These are phyloP conservation scores for Fraxinus excelsior DNA, from an alignment of 257 asterid species.

Conservation along the genomic window DNA sequence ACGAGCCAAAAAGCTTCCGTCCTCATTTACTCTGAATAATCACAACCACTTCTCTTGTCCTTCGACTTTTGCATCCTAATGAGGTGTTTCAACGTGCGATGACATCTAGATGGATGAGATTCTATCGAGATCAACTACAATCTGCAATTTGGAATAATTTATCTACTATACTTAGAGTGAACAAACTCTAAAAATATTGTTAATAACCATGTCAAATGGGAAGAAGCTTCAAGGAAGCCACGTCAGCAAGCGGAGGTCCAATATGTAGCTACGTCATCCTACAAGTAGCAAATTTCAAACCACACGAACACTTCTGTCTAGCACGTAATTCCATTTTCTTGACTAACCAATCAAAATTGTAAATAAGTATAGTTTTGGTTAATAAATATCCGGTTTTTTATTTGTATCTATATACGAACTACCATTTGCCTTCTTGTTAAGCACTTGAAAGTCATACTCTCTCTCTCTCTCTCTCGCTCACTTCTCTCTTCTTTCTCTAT, in stretches of 20 bases:
- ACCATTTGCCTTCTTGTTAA: conserved; percentile 24
- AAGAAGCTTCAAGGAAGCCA: conserved; percentile 9
- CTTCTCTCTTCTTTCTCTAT: neutral
- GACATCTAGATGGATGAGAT: too few species aligned
- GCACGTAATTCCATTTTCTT: conserved; percentile 40
- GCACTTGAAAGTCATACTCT: neutral
- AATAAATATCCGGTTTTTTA: conserved; percentile 8
- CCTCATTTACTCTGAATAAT: too few species aligned
- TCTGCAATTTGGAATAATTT: neutral
- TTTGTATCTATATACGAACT: conserved; percentile 20
- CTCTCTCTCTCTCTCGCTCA: neutral
- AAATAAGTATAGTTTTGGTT: neutral
- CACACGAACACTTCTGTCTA: conserved; percentile 30
- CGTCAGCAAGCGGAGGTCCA: conserved; percentile 34
- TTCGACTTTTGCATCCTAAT: too few species aligned
- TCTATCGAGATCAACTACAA: neutral
- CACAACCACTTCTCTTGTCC: too few species aligned
- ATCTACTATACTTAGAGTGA: neutral
- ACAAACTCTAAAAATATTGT: neutral
- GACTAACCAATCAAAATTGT: conserved; percentile 34
- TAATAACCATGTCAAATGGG: neutral
- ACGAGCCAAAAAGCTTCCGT: too few species aligned
- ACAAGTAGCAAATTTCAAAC: conserved; percentile 30
- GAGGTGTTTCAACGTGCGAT: too few species aligned
- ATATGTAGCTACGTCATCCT: conserved; percentile 43